Percentiles rank a stretch among this genome's conserved stretches.
These are phyloP conservation scores for Limnanthes douglasii DNA, from an alignment of 345 rosid species.

Conservation along the genomic window DNA sequence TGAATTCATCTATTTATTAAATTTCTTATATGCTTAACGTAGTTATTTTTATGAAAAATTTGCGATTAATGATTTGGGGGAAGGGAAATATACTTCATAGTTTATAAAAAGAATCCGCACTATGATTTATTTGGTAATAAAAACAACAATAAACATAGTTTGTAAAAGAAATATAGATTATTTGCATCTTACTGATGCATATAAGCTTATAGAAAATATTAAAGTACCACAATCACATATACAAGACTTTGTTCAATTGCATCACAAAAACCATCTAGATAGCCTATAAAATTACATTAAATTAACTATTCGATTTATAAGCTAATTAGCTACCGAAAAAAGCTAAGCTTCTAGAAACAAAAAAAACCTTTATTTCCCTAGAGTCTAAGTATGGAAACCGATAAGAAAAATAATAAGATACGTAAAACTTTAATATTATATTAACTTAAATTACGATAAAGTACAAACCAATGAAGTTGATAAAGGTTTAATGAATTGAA, in stretches of 20 bases:
- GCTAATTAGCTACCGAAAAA: conserved; percentile 12
- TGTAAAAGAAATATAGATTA: background rate
- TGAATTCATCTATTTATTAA: conserved; percentile 85
- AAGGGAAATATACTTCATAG: background rate
- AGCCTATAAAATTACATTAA: conserved; percentile 70
- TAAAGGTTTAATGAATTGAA: conserved; percentile 77
- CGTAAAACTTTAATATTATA: background rate
- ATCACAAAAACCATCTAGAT: conserved; percentile 93
- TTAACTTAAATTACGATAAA: conserved; percentile 5
- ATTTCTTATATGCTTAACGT: conserved; percentile 60
- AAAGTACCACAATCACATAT: conserved; percentile 69
- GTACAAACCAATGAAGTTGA: conserved; percentile 81
- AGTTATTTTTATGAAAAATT: conserved; percentile 47
- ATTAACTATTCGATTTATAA: conserved; percentile 4
- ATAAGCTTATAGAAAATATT: conserved; percentile 2
- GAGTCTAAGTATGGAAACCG: conserved; percentile 71
- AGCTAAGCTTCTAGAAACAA: conserved; percentile 9
- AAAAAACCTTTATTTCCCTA: conserved; percentile 95
- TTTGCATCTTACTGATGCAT: background rate
- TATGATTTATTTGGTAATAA: no score
- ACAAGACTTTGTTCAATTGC: conserved; percentile 94
- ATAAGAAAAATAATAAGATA: conserved; percentile 16
- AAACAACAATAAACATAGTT: background rate
- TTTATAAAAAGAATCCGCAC: no score
- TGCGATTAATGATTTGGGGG: background rate